These are phyloP conservation scores for Solanum peruvianum DNA, from an alignment of 257 asterid species.

Conservation along the genomic window DNA sequence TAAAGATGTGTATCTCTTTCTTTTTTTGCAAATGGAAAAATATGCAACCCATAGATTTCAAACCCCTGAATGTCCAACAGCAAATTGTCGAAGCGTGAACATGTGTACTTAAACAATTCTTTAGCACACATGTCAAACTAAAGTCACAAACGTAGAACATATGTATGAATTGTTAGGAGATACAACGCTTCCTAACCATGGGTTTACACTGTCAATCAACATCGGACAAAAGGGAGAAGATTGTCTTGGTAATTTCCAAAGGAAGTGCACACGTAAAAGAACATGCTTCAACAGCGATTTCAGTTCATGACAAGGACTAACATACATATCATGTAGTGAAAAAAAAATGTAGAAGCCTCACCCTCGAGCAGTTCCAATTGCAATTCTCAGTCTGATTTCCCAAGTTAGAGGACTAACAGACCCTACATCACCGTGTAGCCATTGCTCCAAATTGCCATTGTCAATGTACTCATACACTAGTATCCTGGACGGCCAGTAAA, in stretches of 20 bases:
- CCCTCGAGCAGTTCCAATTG: constrained; percentile 96
- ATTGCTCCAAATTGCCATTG: constrained; percentile 96
- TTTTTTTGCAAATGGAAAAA: neutral
- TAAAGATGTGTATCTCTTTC: neutral
- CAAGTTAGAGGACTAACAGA: constrained; percentile 84
- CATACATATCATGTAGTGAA: neutral
- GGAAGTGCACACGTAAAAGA: neutral
- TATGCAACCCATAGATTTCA: neutral
- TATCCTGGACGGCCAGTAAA: constrained; percentile 40
- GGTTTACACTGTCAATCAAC: neutral
- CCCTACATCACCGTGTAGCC: constrained; percentile 97
- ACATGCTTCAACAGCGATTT: neutral
- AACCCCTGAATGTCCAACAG: neutral
- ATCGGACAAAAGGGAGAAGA: neutral
- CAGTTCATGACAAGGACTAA: neutral
- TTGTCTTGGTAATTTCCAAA: neutral
- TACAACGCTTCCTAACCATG: neutral
- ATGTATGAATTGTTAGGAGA: neutral
- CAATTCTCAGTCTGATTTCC: constrained; percentile 89
- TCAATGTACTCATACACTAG: constrained; percentile 88
- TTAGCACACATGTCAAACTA: neutral
- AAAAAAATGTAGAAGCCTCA: constrained; percentile 6
- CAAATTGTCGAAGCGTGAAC: neutral
- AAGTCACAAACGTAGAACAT: neutral
- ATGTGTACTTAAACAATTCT: neutral